Base-by-base conservation (phyloP, 495 filamentous ascomycete species). In the Aspergillus heteromorphus region DNA sequence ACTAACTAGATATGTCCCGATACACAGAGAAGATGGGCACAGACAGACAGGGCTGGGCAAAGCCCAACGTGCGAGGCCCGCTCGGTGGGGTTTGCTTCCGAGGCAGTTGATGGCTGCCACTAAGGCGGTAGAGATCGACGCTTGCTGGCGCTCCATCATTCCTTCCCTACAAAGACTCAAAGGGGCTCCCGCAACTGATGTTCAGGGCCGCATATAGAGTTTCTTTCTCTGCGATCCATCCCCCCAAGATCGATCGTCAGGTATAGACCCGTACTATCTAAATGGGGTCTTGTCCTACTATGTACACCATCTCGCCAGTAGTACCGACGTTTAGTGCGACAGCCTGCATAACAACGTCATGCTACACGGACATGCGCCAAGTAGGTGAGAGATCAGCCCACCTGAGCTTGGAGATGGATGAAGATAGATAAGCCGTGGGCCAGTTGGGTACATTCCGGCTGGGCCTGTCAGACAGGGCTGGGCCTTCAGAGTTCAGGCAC, bases 31-130 rank as follows among this genome's bases (percentile, higher is more conserved):
- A n/a, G 17, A 40, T 19, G 30, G 49, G 30, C 34, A 30, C 34
- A 41, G 31, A 50, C 30, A 50, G 31, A 50, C 30, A 50, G 48
- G 40, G 49, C 43, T 47, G 21, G 21, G 43, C 21, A 38, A 38
- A 13, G 21, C 43, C 43, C 43, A 47, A 47, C 43, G 43, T 47
- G 43, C 43, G 36, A 29, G 49, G 51, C 40, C 51, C 51, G 51
- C 40, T 6, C 10, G 29, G 51, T 53, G 50, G 51, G 51, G 42
- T 38, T 31, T 34, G 25, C 7, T 45, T 53, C 27, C 51, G 43
- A 47, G 21, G 23, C 23, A 18, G n/a, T 13, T 1, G 29, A 36
- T 11, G 31, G 19, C 17, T 31, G 42, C 31, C 42, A 48, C 51
- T 48, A 54, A 14, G 6, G 29, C 2, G 14, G 6, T 23, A 40